Conservation (phyloP, 768 basidiomycete genomes). For the Trametes punicea region DNA sequence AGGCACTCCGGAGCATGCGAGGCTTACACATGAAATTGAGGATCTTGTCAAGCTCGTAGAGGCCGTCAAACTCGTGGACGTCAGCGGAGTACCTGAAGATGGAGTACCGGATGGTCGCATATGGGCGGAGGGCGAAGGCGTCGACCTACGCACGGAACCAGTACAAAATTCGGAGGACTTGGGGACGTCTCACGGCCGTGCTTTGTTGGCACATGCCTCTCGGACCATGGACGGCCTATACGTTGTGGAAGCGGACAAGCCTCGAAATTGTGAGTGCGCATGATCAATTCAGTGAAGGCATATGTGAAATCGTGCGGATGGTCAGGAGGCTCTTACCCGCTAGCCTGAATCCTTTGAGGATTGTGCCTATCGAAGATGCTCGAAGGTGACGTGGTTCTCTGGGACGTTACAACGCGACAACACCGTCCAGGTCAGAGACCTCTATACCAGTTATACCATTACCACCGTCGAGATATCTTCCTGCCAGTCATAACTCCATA, state of each 20-base stretch:
- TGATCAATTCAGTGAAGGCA: not conserved
- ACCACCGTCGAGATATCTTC: no score
- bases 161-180: not conserved
- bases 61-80: conserved; percentile 66
- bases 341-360: no score
- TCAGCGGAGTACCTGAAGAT: conserved; percentile 20
- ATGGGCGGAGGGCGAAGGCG: conserved; percentile 40
- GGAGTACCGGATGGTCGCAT: conserved; percentile 39
- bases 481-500: no score
- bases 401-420: no score
- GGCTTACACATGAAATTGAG: conserved; percentile 58
- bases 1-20: conserved; percentile 49
- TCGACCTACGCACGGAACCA: conserved; percentile 26
- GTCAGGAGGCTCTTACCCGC: not conserved
- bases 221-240: conserved; percentile 20
- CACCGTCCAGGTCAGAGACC: no score
- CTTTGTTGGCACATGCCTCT: conserved; percentile 17
- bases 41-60: conserved; percentile 76
- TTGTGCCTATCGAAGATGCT: no score
- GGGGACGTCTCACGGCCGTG: conserved; percentile 3
- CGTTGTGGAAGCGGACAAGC: conserved; percentile 23
- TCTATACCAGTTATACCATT: no score
- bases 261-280: conserved; percentile 6
- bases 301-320: not conserved
- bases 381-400: no score